phyloP scores from a whole-genome alignment of 257 asterid species.

The Nicotiana obtusifolia region DNA sequence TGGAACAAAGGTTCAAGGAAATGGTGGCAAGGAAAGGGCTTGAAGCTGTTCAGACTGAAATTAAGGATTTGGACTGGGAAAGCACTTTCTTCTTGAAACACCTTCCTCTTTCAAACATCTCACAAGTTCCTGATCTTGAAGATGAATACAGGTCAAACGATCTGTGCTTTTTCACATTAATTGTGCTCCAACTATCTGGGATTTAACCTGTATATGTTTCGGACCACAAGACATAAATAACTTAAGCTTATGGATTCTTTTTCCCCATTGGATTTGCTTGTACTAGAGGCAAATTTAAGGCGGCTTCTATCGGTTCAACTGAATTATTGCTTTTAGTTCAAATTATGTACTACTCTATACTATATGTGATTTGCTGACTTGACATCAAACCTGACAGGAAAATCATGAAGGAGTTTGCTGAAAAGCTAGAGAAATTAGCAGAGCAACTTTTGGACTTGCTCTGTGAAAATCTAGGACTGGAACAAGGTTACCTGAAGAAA shows the following conservation, averaged over 20 bases:
- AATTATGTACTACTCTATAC: no score
- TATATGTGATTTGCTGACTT: neutral
- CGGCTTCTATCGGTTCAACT: no score
- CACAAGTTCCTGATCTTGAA: conserved; percentile 62
- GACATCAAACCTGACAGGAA: conserved; percentile 30
- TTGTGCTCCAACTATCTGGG: neutral
- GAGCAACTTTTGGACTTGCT: conserved; percentile 58
- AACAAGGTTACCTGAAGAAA: conserved; percentile 57
- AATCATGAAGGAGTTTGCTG: conserved; percentile 58
- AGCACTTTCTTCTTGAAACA: conserved; percentile 59
- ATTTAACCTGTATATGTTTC: neutral
- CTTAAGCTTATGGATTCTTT: neutral
- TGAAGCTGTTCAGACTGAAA: conserved; percentile 47
- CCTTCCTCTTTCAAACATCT: conserved; percentile 58
- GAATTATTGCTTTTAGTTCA: no score
- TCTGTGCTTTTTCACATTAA: neutral
- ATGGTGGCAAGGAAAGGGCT: conserved; percentile 62
- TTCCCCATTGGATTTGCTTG: neutral
- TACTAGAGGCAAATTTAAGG: neutral
- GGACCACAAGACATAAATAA: conserved; percentile 11
- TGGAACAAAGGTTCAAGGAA: conserved; percentile 58
- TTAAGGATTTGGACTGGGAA: conserved; percentile 61
- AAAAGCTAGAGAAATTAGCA: conserved; percentile 51
- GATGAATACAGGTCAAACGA: conserved; percentile 48
- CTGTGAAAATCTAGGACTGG: conserved; percentile 76